Evolutionary conservation across 2,329 filamentous ascomycete species (phyloP).

Genomic region (Exophiala aquamarina): DNA sequence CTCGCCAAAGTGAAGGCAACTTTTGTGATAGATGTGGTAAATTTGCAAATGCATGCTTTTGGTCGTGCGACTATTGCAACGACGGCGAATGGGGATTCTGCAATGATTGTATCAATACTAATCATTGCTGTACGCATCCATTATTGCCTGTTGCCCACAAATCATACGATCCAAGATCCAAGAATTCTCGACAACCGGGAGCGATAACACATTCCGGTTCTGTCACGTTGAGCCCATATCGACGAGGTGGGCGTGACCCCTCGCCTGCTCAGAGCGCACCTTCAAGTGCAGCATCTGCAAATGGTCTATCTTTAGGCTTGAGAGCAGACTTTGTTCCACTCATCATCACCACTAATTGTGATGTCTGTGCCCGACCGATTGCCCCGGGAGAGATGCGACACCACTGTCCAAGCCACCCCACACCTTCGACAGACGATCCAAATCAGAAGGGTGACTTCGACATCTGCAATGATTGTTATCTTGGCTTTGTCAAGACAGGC

Average conservation of each 20-base stretch:
- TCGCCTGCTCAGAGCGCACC: constrained; percentile 24
- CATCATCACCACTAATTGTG: constrained; percentile 73
- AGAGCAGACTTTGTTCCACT: constrained; percentile 60
- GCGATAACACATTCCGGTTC: constrained; percentile 5
- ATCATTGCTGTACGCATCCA: constrained; percentile 76
- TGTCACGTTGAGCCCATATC: constrained; percentile 17
- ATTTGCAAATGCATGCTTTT: constrained; percentile 80
- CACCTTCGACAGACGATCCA: constrained; percentile 59
- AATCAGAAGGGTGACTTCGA: constrained; percentile 73
- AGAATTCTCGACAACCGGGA: constrained; percentile 1
- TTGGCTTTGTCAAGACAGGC: constrained; percentile 60
- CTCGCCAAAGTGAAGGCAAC: constrained; percentile 71
- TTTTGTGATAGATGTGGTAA: constrained; percentile 78
- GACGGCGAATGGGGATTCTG: constrained; percentile 95
- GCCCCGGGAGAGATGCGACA: constrained; percentile 67
- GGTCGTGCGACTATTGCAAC: constrained; percentile 85
- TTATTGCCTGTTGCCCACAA: constrained; percentile 73
- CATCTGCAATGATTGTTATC: constrained; percentile 77
- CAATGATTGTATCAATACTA: constrained; percentile 80
- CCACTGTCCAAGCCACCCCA: constrained; percentile 64
- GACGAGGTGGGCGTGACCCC: constrained; percentile 8
- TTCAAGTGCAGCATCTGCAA: constrained; percentile 20
- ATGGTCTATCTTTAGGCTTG: constrained; percentile 9
- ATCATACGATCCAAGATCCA: constrained; percentile 30
- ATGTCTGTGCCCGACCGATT: constrained; percentile 74